Conservation (phyloP, 116 monocot genomes). For the Posidonia oceanica region DNA sequence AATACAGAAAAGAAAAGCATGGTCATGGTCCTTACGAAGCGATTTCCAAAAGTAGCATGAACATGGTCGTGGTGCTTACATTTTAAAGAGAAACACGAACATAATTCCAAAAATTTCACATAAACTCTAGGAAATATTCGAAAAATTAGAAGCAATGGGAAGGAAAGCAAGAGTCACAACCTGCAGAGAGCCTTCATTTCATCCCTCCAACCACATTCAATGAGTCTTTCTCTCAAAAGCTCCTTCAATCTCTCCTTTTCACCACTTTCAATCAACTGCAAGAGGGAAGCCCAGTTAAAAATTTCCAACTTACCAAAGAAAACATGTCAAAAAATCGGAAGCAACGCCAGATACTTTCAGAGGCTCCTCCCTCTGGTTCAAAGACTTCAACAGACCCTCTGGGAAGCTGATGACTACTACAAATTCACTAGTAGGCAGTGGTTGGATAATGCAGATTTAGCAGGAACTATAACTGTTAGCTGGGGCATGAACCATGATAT, state of each 20-base stretch:
- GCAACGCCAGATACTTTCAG: not conserved
- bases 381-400: too few relatives aligned
- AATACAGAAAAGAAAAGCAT: not conserved
- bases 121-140: not conserved
- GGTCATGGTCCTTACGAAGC: too few relatives aligned
- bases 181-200: conserved; percentile 97
- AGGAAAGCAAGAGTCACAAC: conserved; percentile 15
- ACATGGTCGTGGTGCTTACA: too few relatives aligned
- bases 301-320: not conserved
- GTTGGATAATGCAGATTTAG: too few relatives aligned
- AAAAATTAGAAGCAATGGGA: not conserved
- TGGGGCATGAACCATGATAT: too few relatives aligned
- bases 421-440: too few relatives aligned
- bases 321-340: conserved; percentile 2
- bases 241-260: conserved; percentile 99
- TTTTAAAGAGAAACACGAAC: too few relatives aligned
- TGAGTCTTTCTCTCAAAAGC: conserved; percentile 75
- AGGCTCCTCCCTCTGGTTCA: not conserved
- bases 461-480: too few relatives aligned
- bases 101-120: not conserved
- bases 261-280: conserved; percentile 82
- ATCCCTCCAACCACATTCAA: conserved; percentile 94
- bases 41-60: too few relatives aligned
- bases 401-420: too few relatives aligned
- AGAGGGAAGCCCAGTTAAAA: not conserved